phyloP scores from a whole-genome alignment of 768 basidiomycete species.

The Guyanaporus albipodus region DNA sequence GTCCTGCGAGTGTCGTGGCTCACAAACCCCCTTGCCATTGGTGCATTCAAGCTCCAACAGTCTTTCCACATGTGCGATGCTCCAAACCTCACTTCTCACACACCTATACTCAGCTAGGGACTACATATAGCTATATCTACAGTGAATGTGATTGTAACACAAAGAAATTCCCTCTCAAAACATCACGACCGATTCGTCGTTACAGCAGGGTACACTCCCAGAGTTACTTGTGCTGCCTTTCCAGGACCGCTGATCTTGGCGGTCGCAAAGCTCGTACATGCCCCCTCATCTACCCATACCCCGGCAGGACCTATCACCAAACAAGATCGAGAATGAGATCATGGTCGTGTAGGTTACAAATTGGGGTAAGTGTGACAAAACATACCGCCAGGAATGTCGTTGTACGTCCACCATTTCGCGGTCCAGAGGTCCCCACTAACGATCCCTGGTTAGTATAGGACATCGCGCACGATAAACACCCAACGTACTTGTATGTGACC shows the following conservation, averaged over 20 bases:
- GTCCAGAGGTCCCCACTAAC: conserved; percentile 48
- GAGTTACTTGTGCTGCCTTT: neutral
- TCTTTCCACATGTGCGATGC: too few species aligned
- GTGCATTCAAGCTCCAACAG: too few species aligned
- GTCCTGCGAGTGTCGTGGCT: too few species aligned
- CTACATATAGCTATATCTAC: too few species aligned
- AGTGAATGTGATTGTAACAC: too few species aligned
- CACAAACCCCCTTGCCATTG: too few species aligned
- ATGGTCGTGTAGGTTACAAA: too few species aligned
- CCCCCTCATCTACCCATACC: conserved; percentile 15
- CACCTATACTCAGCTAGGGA: too few species aligned
- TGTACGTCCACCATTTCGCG: conserved; percentile 46
- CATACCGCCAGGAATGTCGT: conserved; percentile 35
- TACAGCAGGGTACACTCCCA: conserved; percentile 1
- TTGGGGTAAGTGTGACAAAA: neutral
- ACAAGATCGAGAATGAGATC: neutral
- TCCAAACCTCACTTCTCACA: too few species aligned
- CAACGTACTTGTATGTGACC: conserved; percentile 41
- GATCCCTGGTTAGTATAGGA: neutral
- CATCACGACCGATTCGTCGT: neutral
- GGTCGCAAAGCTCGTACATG: conserved; percentile 10
- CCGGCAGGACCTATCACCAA: conserved; percentile 12
- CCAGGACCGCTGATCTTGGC: neutral
- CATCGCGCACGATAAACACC: too few species aligned
- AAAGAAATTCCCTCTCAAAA: too few species aligned